Conservation (phyloP, 371 early-diverging fungal genomes). For the Rhizomucor miehei region DNA sequence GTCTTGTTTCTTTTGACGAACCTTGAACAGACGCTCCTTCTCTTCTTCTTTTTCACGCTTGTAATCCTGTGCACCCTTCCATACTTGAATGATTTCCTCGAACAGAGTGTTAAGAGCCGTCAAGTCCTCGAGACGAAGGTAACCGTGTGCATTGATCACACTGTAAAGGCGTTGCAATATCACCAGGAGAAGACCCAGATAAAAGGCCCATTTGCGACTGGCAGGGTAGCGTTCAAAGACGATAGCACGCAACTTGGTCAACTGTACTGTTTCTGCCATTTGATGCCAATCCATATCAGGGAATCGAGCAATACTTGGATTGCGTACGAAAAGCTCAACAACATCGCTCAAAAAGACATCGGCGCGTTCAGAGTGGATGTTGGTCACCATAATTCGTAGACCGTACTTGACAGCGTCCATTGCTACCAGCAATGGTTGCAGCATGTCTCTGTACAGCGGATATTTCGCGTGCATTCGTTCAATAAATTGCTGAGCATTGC, state of each 20-base stretch:
- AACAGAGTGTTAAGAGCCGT: constrained; percentile 55
- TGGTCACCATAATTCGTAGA: constrained; percentile 54
- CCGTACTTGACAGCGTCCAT: constrained; percentile 81
- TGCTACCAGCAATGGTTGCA: constrained; percentile 70
- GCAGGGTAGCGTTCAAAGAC: constrained; percentile 53
- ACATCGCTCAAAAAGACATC: constrained; percentile 38
- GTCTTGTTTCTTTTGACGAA: constrained; percentile 62
- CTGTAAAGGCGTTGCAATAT: constrained; percentile 56
- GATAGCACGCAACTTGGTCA: constrained; percentile 43
- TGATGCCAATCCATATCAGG: constrained; percentile 43
- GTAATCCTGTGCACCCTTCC: constrained; percentile 71
- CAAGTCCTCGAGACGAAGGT: constrained; percentile 48
- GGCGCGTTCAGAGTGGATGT: constrained; percentile 21
- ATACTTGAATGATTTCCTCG: constrained; percentile 66
- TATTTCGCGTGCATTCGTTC: constrained; percentile 57
- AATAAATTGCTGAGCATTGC: constrained; percentile 68
- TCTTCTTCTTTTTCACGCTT: constrained; percentile 66
- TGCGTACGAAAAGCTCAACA: constrained; percentile 43
- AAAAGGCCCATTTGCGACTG: constrained; percentile 59
- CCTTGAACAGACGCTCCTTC: constrained; percentile 73
- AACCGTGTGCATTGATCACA: constrained; percentile 53
- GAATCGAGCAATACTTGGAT: constrained; percentile 37
- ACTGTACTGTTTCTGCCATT: constrained; percentile 41
- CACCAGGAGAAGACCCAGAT: constrained; percentile 60
- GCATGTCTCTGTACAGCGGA: constrained; percentile 71